phyloP scores from a whole-genome alignment of 805 yeast species.

The Wickerhamomyces canadensis region DNA sequence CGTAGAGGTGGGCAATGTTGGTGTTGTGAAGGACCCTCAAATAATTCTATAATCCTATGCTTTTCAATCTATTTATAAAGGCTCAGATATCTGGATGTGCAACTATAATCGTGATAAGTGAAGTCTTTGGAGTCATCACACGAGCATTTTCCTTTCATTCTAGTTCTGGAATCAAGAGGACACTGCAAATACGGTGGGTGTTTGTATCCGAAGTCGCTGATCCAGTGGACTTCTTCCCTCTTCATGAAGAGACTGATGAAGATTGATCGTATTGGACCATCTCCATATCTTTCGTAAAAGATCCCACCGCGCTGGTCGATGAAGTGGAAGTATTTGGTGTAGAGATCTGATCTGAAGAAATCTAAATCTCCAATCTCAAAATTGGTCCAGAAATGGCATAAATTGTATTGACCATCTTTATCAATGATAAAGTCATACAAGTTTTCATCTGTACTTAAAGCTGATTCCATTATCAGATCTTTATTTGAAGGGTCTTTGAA shows the following conservation, averaged over 20 bases:
- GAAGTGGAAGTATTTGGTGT: constrained; percentile 53
- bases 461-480: constrained; percentile 32
- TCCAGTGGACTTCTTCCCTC: constrained; percentile 61
- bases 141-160: constrained; percentile 57
- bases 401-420: constrained; percentile 57
- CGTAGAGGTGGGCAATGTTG: too few species aligned
- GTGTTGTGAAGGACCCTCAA: too few species aligned
- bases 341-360: constrained; percentile 54
- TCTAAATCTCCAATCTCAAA: constrained; percentile 72
- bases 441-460: constrained; percentile 28
- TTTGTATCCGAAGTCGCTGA: constrained; percentile 74
- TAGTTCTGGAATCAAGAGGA: constrained; percentile 61
- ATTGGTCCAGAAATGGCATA: constrained; percentile 82
- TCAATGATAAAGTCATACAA: constrained; percentile 63
- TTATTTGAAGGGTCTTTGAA: constrained; percentile 37
- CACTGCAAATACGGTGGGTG: constrained; percentile 75
- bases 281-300: constrained; percentile 90
- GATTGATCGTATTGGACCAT: constrained; percentile 85
- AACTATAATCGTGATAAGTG: constrained; percentile 65
- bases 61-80: too few species aligned
- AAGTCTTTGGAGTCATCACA: constrained; percentile 72
- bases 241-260: constrained; percentile 72
- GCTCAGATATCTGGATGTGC: constrained; percentile 56
- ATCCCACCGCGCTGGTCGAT: constrained; percentile 72
- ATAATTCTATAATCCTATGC: too few species aligned